Conservation (phyloP, 192 early-diverging fungal species). For the Coemansia interrupta region DNA sequence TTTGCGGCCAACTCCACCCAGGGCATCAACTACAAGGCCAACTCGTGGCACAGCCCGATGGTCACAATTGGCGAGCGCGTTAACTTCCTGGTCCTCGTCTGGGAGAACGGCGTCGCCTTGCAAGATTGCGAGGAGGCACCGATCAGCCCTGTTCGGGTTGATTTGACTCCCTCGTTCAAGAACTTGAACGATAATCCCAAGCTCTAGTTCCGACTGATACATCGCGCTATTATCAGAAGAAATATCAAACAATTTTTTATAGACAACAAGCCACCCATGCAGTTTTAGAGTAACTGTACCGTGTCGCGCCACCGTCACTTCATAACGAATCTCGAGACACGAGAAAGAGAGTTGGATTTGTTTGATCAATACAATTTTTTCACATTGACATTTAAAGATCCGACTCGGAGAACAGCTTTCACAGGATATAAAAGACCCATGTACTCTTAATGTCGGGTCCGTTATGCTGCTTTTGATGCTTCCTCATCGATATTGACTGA, state of each 20-base stretch:
- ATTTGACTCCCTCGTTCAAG: conserved; percentile 46
- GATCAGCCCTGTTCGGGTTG: conserved; percentile 31
- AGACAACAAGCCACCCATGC: too few relatives aligned
- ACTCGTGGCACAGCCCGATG: conserved; percentile 92
- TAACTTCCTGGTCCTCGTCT: conserved; percentile 71
- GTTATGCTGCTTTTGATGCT: too few relatives aligned
- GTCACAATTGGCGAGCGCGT: conserved; percentile 62
- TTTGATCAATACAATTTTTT: too few relatives aligned
- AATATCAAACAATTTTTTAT: too few relatives aligned
- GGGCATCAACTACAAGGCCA: conserved; percentile 78
- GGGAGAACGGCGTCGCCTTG: conserved; percentile 68
- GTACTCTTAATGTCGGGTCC: too few relatives aligned
- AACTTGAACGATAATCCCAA: conserved; percentile 18
- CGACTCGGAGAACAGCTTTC: too few relatives aligned
- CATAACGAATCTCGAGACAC: too few relatives aligned
- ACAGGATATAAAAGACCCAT: too few relatives aligned
- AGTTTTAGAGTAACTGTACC: neutral
- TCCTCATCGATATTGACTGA: too few relatives aligned
- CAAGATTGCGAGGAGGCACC: conserved; percentile 72
- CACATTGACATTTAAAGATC: too few relatives aligned
- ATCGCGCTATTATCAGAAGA: neutral
- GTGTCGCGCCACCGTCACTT: too few relatives aligned
- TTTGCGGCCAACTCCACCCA: conserved; percentile 69
- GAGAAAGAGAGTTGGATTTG: too few relatives aligned
- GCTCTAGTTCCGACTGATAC: conserved; percentile 14